Base-by-base conservation (phyloP, 2,329 filamentous ascomycete species). In the Penicillium decumbens region DNA sequence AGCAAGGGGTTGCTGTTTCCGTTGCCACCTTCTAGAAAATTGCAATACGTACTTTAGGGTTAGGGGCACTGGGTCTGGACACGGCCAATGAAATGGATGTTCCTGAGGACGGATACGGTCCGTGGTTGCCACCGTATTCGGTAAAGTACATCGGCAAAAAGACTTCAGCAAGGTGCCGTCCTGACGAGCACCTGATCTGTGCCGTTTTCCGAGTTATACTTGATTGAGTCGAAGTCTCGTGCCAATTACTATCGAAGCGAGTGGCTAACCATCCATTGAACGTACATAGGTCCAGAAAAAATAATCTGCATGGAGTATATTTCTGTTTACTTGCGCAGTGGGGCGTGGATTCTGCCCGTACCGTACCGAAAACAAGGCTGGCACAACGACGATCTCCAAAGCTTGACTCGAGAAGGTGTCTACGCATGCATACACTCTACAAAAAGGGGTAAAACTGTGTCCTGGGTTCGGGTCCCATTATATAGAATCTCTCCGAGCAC, bases 1-100 rank as follows among this genome's bases (percentile, higher is more conserved):
- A 37, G 33, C 33, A 37, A 27, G 38, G 10, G 25, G 23, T 18
- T 55, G 46, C 56, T 47, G 56, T 9, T 28, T 28, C 27, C 48
- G 12, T 58, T 54, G 44, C 56, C 50, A 59, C 52, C 47, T 61
- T 61, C 58, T 60, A 58, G 58, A 61, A 61, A 47, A 29, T 44
- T 60, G 35, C 51, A 57, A 23, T 37, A 56, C 55, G 24, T 32
- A 50, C 47, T 56, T 40, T 42, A 54, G 30, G 13, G 27, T 28
- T 3, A 6, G 27, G 8, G 27, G 13, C 15, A 37, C 29, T 54
- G 52, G 54, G 49, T 53, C 48, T 43, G 20, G n/a, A 30, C 20
- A 12, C 37, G 37, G 41, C 56, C 49, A 59, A 56, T 59, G 49
- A 56, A 47, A 55, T 41, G 30, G 37, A 20, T 15, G 53, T 60